Evolutionary conservation across 73 alveolate species (phyloP), one percentile per base, ranked within the genome.

Genomic region (Paraurostyla sp.): DNA sequence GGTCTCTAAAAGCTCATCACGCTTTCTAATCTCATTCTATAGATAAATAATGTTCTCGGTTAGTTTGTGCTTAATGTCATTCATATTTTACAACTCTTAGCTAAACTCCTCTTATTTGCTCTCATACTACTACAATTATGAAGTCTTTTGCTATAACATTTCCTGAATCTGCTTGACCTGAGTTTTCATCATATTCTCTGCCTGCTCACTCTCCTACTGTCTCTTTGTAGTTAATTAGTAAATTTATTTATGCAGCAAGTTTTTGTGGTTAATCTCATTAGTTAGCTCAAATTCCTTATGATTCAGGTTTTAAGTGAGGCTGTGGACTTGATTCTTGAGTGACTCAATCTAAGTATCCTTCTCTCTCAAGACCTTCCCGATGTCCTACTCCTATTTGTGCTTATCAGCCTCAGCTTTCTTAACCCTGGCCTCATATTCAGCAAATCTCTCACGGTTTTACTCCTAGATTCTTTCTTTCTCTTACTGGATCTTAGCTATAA

Each of bases 11-110:
- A 78, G 62, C n/a, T 78, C 89, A 54, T 78, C 89, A 29, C 89
- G 54, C 60, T 78, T 78, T 51, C 89, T 78, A 2, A 78, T 78
- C 62, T 78, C 89, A 38, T 54, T 54, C 35, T 78, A 43, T 38
- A 78, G 29, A 60, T 78, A 78, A 29, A 78, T 43, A 78, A 78
- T 78, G 33, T 78, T 49, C 71, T 78, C 76, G 30, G 76, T 78
- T 0, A 78, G 50, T 33, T 49, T 78, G 25, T 78, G 76, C 46
- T 60, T 78, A n/a, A 78, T 78, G 4, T 18, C 63, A 52, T 49
- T 36, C 80, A 78, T 73, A 45, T 73, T 45, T 43, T 73, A 27
- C 20, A 73, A 71, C 27, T 73, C 87, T 45, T 23, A 36, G 27
- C 42, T 73, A 20, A 30, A 6, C 71, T 73, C 87, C 13, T 73